phyloP scores from a whole-genome alignment of 2,329 filamentous ascomycete genomes.

The Arthroderma uncinatum region DNA sequence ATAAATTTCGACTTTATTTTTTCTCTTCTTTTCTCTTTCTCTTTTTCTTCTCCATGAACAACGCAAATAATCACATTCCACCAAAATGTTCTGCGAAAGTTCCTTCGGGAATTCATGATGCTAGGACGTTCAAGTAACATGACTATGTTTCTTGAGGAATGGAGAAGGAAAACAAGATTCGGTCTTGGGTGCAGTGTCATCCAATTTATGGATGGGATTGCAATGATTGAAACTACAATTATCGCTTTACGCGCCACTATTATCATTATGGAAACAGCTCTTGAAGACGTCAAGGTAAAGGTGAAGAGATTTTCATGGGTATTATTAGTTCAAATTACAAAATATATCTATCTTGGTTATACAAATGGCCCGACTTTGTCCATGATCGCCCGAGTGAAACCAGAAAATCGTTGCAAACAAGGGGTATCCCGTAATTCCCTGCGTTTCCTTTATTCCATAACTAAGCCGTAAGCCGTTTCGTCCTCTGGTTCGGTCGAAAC shows the following conservation, averaged over 20 bases:
- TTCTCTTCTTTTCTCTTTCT: slow-evolving; percentile 21
- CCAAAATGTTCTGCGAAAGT: slow-evolving; percentile 49
- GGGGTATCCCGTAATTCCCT: neutral
- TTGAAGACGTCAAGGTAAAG: no score
- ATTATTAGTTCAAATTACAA: neutral
- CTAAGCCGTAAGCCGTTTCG: neutral
- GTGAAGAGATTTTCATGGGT: neutral
- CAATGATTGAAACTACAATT: slow-evolving; percentile 49
- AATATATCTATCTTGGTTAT: neutral
- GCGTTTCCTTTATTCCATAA: neutral
- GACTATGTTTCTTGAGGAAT: slow-evolving; percentile 21
- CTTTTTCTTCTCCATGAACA: slow-evolving; percentile 41
- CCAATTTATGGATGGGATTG: slow-evolving; percentile 42
- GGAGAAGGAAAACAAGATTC: slow-evolving; percentile 24
- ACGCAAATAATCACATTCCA: slow-evolving; percentile 47
- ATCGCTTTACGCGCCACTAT: neutral
- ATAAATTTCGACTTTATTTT: slow-evolving; percentile 5
- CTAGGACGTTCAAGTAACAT: slow-evolving; percentile 40
- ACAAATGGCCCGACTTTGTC: neutral
- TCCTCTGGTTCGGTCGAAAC: neutral
- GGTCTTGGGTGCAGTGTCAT: slow-evolving; percentile 50
- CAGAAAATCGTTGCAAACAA: neutral
- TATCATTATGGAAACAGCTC: no score
- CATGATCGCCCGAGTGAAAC: neutral
- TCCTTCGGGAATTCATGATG: slow-evolving; percentile 40